Percentiles rank a stretch among this genome's conserved stretches.
Evolutionary conservation across 2,329 filamentous ascomycete genomes (phyloP).

Genomic region (Fusarium paranaense): DNA sequence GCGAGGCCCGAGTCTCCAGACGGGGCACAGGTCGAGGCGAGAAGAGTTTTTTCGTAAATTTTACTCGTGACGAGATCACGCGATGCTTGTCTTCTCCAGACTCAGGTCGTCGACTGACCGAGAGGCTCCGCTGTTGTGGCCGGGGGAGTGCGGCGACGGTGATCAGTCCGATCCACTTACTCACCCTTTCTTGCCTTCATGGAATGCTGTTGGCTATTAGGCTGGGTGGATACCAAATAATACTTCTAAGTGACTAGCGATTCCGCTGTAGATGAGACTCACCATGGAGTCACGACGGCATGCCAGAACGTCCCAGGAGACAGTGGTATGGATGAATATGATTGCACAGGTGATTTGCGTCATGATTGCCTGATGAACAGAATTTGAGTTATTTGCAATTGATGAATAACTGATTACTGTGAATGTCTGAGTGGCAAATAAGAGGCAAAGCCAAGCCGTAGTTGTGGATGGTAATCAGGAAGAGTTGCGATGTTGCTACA

Average conservation of each 20-base stretch:
- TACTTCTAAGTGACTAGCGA: not conserved
- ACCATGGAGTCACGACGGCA: not conserved
- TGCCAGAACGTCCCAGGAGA: not conserved
- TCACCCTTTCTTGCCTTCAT: not conserved
- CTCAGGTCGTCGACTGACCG: not conserved
- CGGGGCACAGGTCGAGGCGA: not conserved
- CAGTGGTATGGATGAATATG: not conserved
- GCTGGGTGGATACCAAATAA: not conserved
- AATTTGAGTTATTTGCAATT: rapidly evolving
- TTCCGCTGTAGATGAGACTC: not conserved
- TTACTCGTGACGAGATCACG: not conserved
- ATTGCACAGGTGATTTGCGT: not conserved
- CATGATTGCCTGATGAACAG: not conserved
- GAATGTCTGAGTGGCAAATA: not conserved
- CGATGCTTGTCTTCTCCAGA: not conserved
- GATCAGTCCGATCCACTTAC: not conserved
- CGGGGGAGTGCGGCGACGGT: not conserved
- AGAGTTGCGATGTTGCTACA: not conserved
- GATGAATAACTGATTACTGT: not conserved
- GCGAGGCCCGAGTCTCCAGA: not conserved
- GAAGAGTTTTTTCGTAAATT: not conserved
- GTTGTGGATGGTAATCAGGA: not conserved
- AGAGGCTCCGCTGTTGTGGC: not conserved
- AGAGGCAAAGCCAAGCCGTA: not conserved
- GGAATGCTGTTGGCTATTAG: not conserved